These are phyloP conservation scores for Aspergillus hortae DNA, from an alignment of 2,329 filamentous ascomycete species.

Conservation along the genomic window DNA sequence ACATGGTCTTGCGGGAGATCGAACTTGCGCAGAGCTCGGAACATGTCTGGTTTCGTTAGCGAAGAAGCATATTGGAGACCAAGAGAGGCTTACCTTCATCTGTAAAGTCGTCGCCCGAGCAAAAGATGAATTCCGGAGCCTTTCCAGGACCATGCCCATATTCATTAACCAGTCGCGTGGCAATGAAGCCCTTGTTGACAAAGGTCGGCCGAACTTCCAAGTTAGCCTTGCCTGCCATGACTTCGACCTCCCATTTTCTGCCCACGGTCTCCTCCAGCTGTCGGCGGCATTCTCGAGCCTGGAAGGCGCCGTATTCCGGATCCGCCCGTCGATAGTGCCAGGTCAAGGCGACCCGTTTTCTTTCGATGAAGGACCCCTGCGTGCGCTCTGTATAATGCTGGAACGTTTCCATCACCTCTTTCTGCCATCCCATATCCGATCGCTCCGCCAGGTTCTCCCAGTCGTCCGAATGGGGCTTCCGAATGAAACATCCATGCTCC, in stretches of 20 bases:
- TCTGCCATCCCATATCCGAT: constrained; percentile 89
- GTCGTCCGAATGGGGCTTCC: constrained; percentile 67
- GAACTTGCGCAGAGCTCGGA: constrained; percentile 68
- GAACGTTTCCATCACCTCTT: constrained; percentile 78
- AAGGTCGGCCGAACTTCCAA: constrained; percentile 94
- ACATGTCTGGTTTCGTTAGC: constrained; percentile 58
- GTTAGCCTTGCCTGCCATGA: constrained; percentile 96
- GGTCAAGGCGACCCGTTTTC: constrained; percentile 88
- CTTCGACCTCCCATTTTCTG: constrained; percentile 83
- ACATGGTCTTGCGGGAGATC: constrained; percentile 62
- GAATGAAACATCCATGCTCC: constrained; percentile 95
- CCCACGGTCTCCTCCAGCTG: constrained; percentile 73
- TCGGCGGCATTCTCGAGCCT: constrained; percentile 76
- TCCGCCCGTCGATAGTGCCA: constrained; percentile 96
- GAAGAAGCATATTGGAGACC: background rate
- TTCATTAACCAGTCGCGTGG: constrained; percentile 72
- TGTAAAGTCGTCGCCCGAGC: constrained; percentile 91
- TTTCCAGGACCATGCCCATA: constrained; percentile 58
- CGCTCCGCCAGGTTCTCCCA: constrained; percentile 89
- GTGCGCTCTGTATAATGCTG: constrained; percentile 84
- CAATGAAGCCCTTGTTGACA: constrained; percentile 97
- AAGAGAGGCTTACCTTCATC: constrained; percentile 70
- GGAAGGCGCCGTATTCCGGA: constrained; percentile 75
- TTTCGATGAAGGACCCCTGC: constrained; percentile 86
- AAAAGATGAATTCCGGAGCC: constrained; percentile 80